Evolutionary conservation across 495 filamentous ascomycete species (phyloP).

Genomic region (Aspergillus baeticus): DNA sequence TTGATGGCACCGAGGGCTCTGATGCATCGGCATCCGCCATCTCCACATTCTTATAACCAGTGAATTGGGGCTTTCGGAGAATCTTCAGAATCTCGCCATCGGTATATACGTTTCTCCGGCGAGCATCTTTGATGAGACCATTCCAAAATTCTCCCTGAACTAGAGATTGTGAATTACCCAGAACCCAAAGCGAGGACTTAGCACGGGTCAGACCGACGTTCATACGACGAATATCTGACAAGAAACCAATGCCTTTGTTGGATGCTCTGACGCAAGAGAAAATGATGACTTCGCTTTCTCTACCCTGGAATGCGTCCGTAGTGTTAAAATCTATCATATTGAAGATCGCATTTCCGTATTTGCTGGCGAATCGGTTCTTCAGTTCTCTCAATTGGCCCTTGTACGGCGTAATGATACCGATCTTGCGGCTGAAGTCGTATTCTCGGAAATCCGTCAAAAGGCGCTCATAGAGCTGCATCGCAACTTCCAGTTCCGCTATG

Average conservation of each 20-base stretch:
- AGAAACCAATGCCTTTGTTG: slow-evolving; percentile 92
- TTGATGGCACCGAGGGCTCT: slow-evolving; percentile 12
- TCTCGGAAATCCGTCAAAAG: slow-evolving; percentile 67
- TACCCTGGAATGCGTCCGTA: slow-evolving; percentile 95
- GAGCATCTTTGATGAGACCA: slow-evolving; percentile 77
- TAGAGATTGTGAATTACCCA: slow-evolving; percentile 85
- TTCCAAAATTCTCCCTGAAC: slow-evolving; percentile 88
- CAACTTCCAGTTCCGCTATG: slow-evolving; percentile 77
- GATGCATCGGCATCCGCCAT: slow-evolving; percentile 41
- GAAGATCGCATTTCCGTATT: slow-evolving; percentile 72
- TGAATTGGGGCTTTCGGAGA: slow-evolving; percentile 50
- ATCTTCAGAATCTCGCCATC: slow-evolving; percentile 60
- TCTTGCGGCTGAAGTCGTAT: slow-evolving; percentile 73
- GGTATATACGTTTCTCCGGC: slow-evolving; percentile 70
- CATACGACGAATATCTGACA: slow-evolving; percentile 98
- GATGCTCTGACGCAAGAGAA: slow-evolving; percentile 97
- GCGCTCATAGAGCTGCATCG: slow-evolving; percentile 78
- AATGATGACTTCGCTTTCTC: slow-evolving; percentile 96
- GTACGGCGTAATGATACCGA: slow-evolving; percentile 97
- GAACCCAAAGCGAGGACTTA: slow-evolving; percentile 91
- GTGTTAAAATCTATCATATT: slow-evolving; percentile 93
- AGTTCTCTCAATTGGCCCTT: slow-evolving; percentile 87
- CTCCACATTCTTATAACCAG: slow-evolving; percentile 44
- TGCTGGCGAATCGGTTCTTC: slow-evolving; percentile 63
- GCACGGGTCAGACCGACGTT: slow-evolving; percentile 97